A percentile compares a stretch with the other conserved stretches of the same genome.
Conservation (phyloP, 192 early-diverging fungal species). For the Linnemannia exigua region DNA sequence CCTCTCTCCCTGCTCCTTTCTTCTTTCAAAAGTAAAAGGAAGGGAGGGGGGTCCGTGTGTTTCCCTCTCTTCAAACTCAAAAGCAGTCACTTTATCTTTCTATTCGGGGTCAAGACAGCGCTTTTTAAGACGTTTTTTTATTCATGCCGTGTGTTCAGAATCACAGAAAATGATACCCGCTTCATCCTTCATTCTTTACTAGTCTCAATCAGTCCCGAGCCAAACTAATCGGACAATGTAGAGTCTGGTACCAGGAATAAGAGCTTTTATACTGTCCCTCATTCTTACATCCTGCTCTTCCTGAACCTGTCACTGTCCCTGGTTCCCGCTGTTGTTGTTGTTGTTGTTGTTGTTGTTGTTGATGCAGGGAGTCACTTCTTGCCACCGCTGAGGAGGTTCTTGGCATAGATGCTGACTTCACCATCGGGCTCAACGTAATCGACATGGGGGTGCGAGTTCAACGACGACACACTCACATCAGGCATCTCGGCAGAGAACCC, state of each 20-base stretch:
- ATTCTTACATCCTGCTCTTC: not conserved
- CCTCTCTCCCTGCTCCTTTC: not conserved
- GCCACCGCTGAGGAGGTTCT: not conserved
- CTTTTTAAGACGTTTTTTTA: too few relatives aligned
- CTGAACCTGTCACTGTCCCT: not conserved
- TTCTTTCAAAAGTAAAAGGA: not conserved
- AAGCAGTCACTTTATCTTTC: not conserved
- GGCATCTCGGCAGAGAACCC: slow-evolving; percentile 74
- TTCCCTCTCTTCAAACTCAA: not conserved
- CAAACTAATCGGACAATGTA: too few relatives aligned
- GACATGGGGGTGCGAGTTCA: slow-evolving; percentile 56
- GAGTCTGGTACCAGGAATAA: too few relatives aligned
- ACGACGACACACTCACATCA: slow-evolving; percentile 60
- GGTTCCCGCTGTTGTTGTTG: not conserved
- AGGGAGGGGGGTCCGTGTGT: too few relatives aligned
- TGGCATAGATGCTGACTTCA: slow-evolving; percentile 58
- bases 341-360: not conserved
- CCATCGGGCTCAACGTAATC: slow-evolving; percentile 75
- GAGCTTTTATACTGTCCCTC: too few relatives aligned
- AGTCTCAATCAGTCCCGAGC: too few relatives aligned
- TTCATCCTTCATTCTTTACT: too few relatives aligned
- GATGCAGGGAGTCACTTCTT: not conserved
- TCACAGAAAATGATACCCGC: too few relatives aligned
- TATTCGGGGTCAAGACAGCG: too few relatives aligned
- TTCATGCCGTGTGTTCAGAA: too few relatives aligned